These are phyloP conservation scores for Fusarium duplospermum DNA, from an alignment of 2,329 filamentous ascomycete genomes.

Conservation along the genomic window DNA sequence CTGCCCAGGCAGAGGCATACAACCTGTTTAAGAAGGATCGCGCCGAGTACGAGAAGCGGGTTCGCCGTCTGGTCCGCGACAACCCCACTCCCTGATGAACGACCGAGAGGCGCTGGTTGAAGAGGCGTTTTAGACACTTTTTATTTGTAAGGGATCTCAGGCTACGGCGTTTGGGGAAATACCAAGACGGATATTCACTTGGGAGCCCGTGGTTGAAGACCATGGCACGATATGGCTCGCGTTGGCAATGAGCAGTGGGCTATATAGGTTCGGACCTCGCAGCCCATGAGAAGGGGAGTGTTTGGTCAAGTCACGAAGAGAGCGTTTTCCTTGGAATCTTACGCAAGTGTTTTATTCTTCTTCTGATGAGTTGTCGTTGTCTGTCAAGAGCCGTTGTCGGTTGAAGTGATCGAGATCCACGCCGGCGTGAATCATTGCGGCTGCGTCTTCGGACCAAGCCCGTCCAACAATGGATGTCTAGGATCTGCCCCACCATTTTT, in stretches of 20 bases:
- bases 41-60: conserved; percentile 86
- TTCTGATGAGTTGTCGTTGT: conserved; percentile 2
- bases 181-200: conserved; percentile 45
- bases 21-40: conserved; percentile 95
- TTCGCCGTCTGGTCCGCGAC: conserved; percentile 87
- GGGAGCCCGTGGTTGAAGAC: conserved; percentile 14
- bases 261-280: conserved; percentile 2
- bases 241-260: conserved; percentile 1
- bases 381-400: conserved; percentile 4
- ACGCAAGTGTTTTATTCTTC: conserved; percentile 2
- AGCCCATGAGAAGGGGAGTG: conserved; percentile 1
- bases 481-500: conserved; percentile 24
- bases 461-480: not conserved
- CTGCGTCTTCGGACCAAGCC: conserved; percentile 29
- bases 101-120: not conserved
- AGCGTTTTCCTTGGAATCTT: conserved; percentile 9
- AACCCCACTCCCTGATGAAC: conserved; percentile 77
- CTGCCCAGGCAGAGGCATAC: conserved; percentile 96
- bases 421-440: conserved; percentile 32
- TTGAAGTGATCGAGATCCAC: conserved; percentile 5
- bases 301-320: not conserved
- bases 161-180: conserved; percentile 49
- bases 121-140: conserved; percentile 30
- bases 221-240: conserved; percentile 32
- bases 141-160: conserved; percentile 35